Evolutionary conservation across 2,329 filamentous ascomycete species (phyloP), one percentile per base, ranked within the genome.

Genomic region (Drechslera avenae): DNA sequence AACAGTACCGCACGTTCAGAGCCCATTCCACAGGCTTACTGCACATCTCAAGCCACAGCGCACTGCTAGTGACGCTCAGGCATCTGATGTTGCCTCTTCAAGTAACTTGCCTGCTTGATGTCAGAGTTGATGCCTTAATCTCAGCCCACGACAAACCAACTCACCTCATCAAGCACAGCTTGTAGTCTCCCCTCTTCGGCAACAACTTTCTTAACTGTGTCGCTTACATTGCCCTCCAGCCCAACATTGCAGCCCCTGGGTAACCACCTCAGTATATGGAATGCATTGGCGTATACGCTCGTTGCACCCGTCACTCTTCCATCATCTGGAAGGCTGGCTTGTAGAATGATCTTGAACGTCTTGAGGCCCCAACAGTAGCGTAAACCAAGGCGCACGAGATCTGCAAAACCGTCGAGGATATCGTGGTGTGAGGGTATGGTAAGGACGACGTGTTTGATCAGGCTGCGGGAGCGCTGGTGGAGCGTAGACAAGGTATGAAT

Each of bases 361-460:
- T 75, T 72, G 28, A 79, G 56, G 3, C 76, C 75, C 68, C 75
- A 77, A 62, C 76, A 78, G 55, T 78, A 79, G 4, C 77, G 68
- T 42, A 79, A 45, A 3, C 71, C 73, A 0, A 78, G 61, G n/a
- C 76, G 73, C 7, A 79, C 75, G 26, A 77, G 66, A 53, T 79
- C 76, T 18, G 75, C 69, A 59, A 79, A 79, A 21, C 73, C 73
- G 49, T 78, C 76, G 46, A 78, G 69, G 48, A 78, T 77, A 41
- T 78, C 76, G 62, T 76, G 74, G 55, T 78, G 76, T 5, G 69
- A 73, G 31, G 75, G 75, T 18, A 79, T 77, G n/a, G 73, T 73
- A 18, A 79, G 59, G 34, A 71, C 62, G 53, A 78, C 66, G 51
- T 74, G 68, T 45, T 76, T 77, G 52, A 78, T 77, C 35, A 77